These are phyloP conservation scores for Candida coleopterorum DNA, from an alignment of 805 yeast genomes.

Conservation along the genomic window DNA sequence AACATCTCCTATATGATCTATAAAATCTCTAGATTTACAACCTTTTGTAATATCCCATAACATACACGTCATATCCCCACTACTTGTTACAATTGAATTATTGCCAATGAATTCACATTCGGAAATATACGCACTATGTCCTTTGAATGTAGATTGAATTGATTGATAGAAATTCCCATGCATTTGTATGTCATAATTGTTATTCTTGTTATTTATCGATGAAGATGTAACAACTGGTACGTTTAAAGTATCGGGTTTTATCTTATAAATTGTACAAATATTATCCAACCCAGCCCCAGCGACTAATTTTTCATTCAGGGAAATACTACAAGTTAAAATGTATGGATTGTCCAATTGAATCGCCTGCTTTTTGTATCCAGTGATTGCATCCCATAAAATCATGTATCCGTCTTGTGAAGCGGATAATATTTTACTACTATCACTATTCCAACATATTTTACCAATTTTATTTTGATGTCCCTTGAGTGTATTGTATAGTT, in stretches of 20 bases:
- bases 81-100: slow-evolving; percentile 55
- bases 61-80: slow-evolving; percentile 78
- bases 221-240: slow-evolving; percentile 6
- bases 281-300: slow-evolving; percentile 86
- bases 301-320: slow-evolving; percentile 60
- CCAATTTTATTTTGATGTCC: slow-evolving; percentile 76
- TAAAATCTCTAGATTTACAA: slow-evolving; percentile 45
- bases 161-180: slow-evolving; percentile 17
- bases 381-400: slow-evolving; percentile 75
- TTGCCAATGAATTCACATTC: slow-evolving; percentile 65
- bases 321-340: slow-evolving; percentile 70
- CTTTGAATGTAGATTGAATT: slow-evolving; percentile 57
- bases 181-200: slow-evolving; percentile 8
- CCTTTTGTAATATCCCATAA: slow-evolving; percentile 77
- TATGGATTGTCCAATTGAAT: slow-evolving; percentile 72
- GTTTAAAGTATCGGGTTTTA: slow-evolving; percentile 11
- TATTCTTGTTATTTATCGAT: slow-evolving; percentile 2
- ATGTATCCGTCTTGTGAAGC: slow-evolving; percentile 86
- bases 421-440: slow-evolving; percentile 56
- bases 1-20: slow-evolving; percentile 73
- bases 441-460: slow-evolving; percentile 62
- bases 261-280: slow-evolving; percentile 63
- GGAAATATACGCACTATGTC: slow-evolving; percentile 79
- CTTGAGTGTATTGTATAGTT: slow-evolving; percentile 34
- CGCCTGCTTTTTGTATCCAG: slow-evolving; percentile 67